Evolutionary conservation across 2,329 filamentous ascomycete species (phyloP).

Genomic region (Talaromyces sp.): DNA sequence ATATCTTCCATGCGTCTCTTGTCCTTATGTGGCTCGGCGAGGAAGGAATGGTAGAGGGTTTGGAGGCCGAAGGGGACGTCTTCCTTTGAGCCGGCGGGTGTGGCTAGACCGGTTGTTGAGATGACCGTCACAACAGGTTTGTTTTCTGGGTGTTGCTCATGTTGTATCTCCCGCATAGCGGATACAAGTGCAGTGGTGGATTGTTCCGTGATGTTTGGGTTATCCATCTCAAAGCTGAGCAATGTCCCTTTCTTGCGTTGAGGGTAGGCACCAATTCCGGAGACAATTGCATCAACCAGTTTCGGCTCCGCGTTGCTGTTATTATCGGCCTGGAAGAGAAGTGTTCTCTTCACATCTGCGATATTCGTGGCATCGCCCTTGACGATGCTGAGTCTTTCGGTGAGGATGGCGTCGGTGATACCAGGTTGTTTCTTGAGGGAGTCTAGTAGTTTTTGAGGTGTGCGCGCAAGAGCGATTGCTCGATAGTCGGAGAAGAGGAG

Average conservation of each 20-base stretch:
- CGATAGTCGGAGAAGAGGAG: conserved; percentile 44
- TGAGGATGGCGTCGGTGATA: conserved; percentile 37
- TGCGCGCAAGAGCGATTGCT: conserved; percentile 51
- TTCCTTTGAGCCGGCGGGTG: conserved; percentile 21
- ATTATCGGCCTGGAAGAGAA: conserved; percentile 30
- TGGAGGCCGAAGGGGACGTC: conserved; percentile 35
- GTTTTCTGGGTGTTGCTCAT: conserved; percentile 13
- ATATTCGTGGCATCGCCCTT: conserved; percentile 49
- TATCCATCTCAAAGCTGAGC: conserved; percentile 32
- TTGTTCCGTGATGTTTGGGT: conserved; percentile 36
- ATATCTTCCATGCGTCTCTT: conserved; percentile 36
- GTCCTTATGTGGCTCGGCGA: conserved; percentile 38
- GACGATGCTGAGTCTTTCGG: conserved; percentile 48
- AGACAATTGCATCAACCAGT: conserved; percentile 46
- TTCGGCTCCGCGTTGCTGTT: conserved; percentile 4
- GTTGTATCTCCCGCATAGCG: conserved; percentile 27
- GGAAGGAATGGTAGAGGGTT: conserved; percentile 34
- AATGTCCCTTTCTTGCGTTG: conserved; percentile 26
- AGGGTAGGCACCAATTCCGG: conserved; percentile 47
- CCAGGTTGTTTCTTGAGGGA: conserved; percentile 42
- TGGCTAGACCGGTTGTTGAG: conserved; percentile 36
- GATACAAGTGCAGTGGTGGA: conserved; percentile 30
- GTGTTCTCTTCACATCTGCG: conserved; percentile 40
- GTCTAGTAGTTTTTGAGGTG: conserved; percentile 49
- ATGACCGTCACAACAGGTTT: conserved; percentile 32